Base-by-base conservation (phyloP, 257 asterid genomes). In the Paraleonurus japonicus region DNA sequence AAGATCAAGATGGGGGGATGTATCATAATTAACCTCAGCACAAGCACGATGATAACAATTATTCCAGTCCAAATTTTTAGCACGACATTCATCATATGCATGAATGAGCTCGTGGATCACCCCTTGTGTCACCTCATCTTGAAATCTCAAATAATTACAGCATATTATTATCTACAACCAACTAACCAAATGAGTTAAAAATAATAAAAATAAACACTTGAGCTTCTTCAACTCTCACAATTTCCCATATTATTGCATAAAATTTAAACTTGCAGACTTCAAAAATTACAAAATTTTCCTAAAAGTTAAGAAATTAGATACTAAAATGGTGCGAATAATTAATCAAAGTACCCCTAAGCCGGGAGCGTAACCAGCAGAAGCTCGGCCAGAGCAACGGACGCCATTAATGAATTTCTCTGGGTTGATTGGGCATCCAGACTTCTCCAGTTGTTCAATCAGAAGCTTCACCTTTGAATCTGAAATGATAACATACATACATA, bases 91-190 rank as follows among this genome's bases (percentile, higher is more conserved):
- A 62, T 89, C 90, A 26, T 87, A 89, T 12, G 89, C 90, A 79
- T 87, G 92, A 71, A 89, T 85, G 63, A 89, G 90, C 81, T 87
- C 94, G 24, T 87, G 94, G 72, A 80, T 82, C 65, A 85, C 77
- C 19, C 79, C 86, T 78, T 89, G 96, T 62, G 73, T 84, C 57
- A 89, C 92, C 58, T 89, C 92, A 74, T 89, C 92, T 82, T 85
- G 94, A 19, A 80, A 41, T 19, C 45, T 69, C 83, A 83, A 16
- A 59, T 84, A 76, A 68, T 89, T 85, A 74, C 87, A 75, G 55
- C 94, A 85, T 12, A 84, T 80, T 1, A 68, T 10, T 69, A 86
- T 80, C 87, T 59, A 64, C 58, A 39, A 47, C 5, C 47, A 74
- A 76, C 35, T 43, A 30, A 35, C 39, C 32, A 27, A 30, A 15